Percentiles rank a stretch among this genome's conserved stretches.
Conservation (phyloP, 2,329 filamentous ascomycete genomes). For the Trichocomaceae sp. region DNA sequence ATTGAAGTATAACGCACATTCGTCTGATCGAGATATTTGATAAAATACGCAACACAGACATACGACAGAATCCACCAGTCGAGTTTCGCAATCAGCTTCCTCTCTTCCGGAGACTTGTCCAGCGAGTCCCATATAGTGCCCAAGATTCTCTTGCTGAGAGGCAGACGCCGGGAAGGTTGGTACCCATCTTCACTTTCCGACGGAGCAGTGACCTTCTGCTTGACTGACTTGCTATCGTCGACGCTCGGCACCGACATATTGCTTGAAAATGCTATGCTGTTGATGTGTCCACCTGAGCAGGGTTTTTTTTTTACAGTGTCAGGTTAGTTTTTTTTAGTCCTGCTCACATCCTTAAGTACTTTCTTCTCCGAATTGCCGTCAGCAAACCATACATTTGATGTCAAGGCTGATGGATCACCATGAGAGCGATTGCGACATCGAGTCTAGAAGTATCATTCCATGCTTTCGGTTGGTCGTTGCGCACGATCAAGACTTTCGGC, state of each 20-base stretch:
- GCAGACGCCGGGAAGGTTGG: too few relatives aligned
- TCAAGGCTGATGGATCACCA: too few relatives aligned
- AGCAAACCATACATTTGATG: too few relatives aligned
- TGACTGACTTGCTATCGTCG: background rate
- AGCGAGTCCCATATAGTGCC: slow-evolving; percentile 5
- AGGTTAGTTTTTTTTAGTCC: too few relatives aligned
- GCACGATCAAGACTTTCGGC: background rate
- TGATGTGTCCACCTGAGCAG: too few relatives aligned
- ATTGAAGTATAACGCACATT: background rate
- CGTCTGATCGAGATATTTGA: slow-evolving; percentile 19
- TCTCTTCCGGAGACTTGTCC: slow-evolving; percentile 24
- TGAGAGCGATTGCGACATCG: background rate
- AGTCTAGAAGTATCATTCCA: background rate
- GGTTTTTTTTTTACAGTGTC: too few relatives aligned
- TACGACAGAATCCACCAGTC: slow-evolving; percentile 45
- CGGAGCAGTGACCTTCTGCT: background rate
- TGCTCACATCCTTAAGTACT: too few relatives aligned
- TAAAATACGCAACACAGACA: slow-evolving; percentile 43
- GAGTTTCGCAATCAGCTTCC: slow-evolving; percentile 44
- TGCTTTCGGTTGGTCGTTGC: background rate
- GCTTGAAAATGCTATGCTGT: too few relatives aligned
- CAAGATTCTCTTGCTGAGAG: background rate
- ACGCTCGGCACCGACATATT: background rate
- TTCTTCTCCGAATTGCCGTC: too few relatives aligned
- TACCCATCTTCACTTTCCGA: background rate